A percentile compares a stretch with the other conserved stretches of the same genome.
phyloP scores from a whole-genome alignment of 768 basidiomycete genomes.

The Suillus hirtellus region DNA sequence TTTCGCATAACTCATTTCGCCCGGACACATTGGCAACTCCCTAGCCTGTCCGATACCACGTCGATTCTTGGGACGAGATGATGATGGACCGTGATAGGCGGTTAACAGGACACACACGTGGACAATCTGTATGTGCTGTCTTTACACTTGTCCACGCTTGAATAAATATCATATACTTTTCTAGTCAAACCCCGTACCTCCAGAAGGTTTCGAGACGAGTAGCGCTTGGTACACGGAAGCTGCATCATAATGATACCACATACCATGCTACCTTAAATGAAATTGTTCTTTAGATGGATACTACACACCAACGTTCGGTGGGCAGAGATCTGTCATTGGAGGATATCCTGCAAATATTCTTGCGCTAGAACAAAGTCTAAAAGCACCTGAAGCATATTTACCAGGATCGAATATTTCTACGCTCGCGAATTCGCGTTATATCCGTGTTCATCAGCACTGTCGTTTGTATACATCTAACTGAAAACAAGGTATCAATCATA shows the following conservation, averaged over 20 bases:
- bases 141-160: background rate
- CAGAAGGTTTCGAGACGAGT: conserved; percentile 68
- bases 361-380: background rate
- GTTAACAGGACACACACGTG: conserved; percentile 83
- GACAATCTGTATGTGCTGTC: conserved; percentile 72
- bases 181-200: conserved; percentile 69
- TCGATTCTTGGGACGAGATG: conserved; percentile 93
- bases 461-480: background rate
- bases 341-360: background rate
- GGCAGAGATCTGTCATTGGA: background rate
- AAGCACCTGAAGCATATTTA: background rate
- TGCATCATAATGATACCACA: conserved; percentile 32
- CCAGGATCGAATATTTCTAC: background rate
- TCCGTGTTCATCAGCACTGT: background rate
- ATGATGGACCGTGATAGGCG: conserved; percentile 93
- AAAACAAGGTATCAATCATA: conserved; percentile 11
- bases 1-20: background rate
- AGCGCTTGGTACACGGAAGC: conserved; percentile 74
- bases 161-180: background rate
- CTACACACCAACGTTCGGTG: background rate
- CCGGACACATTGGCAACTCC: background rate
- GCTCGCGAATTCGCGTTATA: background rate
- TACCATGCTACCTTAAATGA: background rate
- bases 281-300: conserved; percentile 4
- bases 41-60: conserved; percentile 79